phyloP scores from a whole-genome alignment of 1,139 yeast genomes.

The Debaryomyces fabryi region DNA sequence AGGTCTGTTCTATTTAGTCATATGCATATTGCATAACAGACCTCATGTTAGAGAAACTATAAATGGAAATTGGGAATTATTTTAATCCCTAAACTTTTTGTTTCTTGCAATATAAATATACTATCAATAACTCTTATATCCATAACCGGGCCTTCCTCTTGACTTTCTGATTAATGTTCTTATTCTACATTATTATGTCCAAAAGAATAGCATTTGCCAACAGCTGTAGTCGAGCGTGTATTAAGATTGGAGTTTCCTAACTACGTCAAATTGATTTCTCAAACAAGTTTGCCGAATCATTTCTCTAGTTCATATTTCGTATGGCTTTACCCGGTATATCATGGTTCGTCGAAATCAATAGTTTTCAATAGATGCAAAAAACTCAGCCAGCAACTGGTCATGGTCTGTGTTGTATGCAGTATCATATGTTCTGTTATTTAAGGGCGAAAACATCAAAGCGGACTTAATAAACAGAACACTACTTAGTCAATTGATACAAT shows the following conservation, averaged over 20 bases:
- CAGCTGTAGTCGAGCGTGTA: not conserved
- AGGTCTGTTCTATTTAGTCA: no score
- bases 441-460: constrained; percentile 3
- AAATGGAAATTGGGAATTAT: no score
- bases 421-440: not conserved
- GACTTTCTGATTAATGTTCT: no score
- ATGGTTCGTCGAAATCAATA: not conserved
- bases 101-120: no score
- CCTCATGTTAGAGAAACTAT: no score
- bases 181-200: not conserved
- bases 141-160: no score
- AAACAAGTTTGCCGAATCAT: not conserved
- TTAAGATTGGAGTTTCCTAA: not conserved
- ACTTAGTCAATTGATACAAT: constrained; percentile 21
- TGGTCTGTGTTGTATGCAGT: not conserved
- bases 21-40: no score
- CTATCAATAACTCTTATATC: no score
- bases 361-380: constrained; percentile 1
- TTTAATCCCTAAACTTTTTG: no score
- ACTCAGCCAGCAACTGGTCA: constrained; percentile 11
- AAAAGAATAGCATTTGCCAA: not conserved
- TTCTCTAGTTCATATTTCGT: not conserved
- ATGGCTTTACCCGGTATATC: not conserved
- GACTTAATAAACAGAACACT: constrained; percentile 3
- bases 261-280: not conserved